A percentile compares a stretch with the other conserved stretches of the same genome.
phyloP scores from a whole-genome alignment of 2,329 filamentous ascomycete genomes.

The Aspergillus melleus region DNA sequence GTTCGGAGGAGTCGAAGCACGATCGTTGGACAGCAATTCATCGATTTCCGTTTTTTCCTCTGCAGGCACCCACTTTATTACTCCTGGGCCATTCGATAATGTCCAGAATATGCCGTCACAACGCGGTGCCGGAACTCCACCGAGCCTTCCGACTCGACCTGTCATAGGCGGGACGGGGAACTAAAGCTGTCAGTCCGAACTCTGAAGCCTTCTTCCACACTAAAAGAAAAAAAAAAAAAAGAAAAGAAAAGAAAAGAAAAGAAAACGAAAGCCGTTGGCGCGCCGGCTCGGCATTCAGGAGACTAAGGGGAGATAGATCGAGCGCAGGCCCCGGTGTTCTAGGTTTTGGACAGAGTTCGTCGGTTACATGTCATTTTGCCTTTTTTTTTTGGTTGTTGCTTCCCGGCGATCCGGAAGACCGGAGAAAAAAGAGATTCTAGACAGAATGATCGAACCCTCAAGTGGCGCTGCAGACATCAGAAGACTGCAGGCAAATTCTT shows the following conservation, averaged over 20 bases:
- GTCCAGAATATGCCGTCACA: background rate
- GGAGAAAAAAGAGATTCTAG: no score
- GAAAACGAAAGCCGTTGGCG: conserved; percentile 1
- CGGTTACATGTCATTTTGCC: background rate
- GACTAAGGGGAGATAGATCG: background rate
- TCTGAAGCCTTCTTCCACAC: background rate
- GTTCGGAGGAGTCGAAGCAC: background rate
- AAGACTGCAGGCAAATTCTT: background rate
- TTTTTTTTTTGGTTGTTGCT: background rate
- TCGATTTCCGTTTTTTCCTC: background rate
- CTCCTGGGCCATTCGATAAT: background rate
- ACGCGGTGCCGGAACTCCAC: background rate
- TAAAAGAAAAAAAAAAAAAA: no score
- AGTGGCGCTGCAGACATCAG: background rate
- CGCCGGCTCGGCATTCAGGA: conserved; percentile 4
- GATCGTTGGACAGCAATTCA: background rate
- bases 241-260: no score
- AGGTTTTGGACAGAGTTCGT: background rate
- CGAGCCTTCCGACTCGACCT: background rate
- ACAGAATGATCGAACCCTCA: background rate
- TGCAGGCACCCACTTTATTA: conserved; percentile 2
- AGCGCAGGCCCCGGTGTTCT: background rate
- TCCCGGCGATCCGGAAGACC: no score
- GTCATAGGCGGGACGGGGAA: background rate
- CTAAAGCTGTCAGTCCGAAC: background rate